Evolutionary conservation across 2,329 filamentous ascomycete species (phyloP).

Genomic region (Periconia sp.): DNA sequence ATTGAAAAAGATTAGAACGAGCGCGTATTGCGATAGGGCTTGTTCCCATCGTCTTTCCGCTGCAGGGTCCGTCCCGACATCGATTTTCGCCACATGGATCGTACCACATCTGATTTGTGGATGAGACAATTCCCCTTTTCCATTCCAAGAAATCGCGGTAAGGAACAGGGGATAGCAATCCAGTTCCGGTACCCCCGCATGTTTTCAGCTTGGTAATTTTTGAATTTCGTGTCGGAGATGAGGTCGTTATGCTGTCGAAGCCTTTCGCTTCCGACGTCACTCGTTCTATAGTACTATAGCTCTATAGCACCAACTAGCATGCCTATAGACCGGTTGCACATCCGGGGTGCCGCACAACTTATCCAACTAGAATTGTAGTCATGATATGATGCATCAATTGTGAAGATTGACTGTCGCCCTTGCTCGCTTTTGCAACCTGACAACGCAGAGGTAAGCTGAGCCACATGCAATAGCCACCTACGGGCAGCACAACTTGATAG

Average conservation of each 20-base stretch:
- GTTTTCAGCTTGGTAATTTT: slow-evolving; percentile 5
- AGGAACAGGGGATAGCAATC: slow-evolving; percentile 3
- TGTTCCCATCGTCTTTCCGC: slow-evolving; percentile 5
- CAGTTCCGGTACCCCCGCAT: slow-evolving; percentile 9
- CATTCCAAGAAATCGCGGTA: slow-evolving; percentile 7
- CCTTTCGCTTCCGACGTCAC: slow-evolving; percentile 25
- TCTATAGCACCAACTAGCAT: background rate
- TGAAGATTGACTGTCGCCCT: background rate
- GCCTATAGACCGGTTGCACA: no score
- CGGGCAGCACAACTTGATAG: slow-evolving; percentile 10
- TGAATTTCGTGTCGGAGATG: slow-evolving; percentile 22
- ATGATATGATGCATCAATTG: background rate
- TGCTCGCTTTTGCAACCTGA: background rate
- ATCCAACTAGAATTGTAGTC: background rate
- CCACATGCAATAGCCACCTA: slow-evolving; percentile 8
- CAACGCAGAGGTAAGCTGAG: background rate
- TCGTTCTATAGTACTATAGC: slow-evolving; percentile 3
- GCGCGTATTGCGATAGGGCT: slow-evolving; percentile 4
- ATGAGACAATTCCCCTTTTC: slow-evolving; percentile 10
- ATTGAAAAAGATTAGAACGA: background rate
- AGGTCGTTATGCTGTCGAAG: slow-evolving; percentile 27
- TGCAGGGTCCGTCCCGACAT: slow-evolving; percentile 15
- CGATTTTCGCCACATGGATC: slow-evolving; percentile 14
- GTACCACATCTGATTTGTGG: slow-evolving; percentile 20
- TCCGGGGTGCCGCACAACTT: no score